Base-by-base conservation (phyloP, 768 basidiomycete species). In the Tricholoma sp. region DNA sequence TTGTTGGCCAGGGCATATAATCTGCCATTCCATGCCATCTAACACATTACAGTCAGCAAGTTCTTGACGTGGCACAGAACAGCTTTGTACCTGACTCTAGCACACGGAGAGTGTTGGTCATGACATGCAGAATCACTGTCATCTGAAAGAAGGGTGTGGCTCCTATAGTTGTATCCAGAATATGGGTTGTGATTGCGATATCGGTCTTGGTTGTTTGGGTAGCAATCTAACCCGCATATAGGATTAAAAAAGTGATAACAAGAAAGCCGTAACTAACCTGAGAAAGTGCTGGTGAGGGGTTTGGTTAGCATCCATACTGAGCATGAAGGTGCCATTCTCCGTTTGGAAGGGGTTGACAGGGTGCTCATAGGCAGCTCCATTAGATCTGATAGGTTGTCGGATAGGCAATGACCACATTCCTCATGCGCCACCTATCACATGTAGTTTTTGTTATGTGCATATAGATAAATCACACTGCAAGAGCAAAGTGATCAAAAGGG, bases 241-340 rank as follows among this genome's bases (percentile, higher is more conserved):
- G 10, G 44, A 54, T 15, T 6, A 36, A 5, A 42, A 37, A 5
- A 6, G 17, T 47, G 6, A 20, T 11, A 42, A 24, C 2, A 28
- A 49, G 47, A 44, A 6, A 48, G 36, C 49, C 20, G 4, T 42
- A 29, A 70, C 84, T 55, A 70, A 94, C 93, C 60, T 91, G 79
- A 12, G 93, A 88, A 53, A 91, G 72, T 33, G 91, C 86, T 2
- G 91, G 91, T 2, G 85, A 83, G 2, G 91, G n/a, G n/a, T n/a
- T n/a, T n/a, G 91, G 62, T 84, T 92, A 2, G 84, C 82, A 62
- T 96, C 93, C 1, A 92, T 93, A 64, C 91, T 94, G 57, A 97
- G 76, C 36, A 96, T 78, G 41, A 95, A 72, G 1, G 87, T 86
- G 66, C 94, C 91, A 55, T 78, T 79, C 50, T 87, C 86, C 52